Conservation (phyloP, 306 rosid genomes). For the Ammopiptanthus mongolicus region DNA sequence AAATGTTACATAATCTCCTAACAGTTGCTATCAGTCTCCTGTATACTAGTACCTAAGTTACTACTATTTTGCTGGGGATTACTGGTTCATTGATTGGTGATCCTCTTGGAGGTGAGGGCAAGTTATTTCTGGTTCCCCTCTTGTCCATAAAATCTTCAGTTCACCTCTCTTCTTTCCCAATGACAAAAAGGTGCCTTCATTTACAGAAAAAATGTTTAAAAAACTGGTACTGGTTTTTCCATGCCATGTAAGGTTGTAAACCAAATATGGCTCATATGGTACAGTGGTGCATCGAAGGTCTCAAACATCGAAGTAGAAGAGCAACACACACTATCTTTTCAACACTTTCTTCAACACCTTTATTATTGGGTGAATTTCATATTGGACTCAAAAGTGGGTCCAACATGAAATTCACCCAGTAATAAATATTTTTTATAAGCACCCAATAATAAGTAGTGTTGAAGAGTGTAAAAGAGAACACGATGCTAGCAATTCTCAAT, state of each 20-base stretch:
- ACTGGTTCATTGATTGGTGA: slow-evolving; percentile 41
- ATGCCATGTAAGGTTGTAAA: neutral
- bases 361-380: too few relatives aligned
- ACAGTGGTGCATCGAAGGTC: neutral
- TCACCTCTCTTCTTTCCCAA: slow-evolving; percentile 95
- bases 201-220: slow-evolving; percentile 7
- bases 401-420: too few relatives aligned
- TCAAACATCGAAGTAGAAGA: neutral
- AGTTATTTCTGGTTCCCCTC: slow-evolving; percentile 80
- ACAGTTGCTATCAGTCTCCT: slow-evolving; percentile 21
- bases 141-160: slow-evolving; percentile 78
- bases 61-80: slow-evolving; percentile 23
- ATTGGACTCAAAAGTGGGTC: too few relatives aligned
- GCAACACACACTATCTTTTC: too few relatives aligned
- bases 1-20: slow-evolving; percentile 40
- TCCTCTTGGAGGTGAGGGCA: slow-evolving; percentile 74
- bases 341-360: too few relatives aligned
- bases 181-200: slow-evolving; percentile 79
- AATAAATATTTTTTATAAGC: too few relatives aligned
- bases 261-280: neutral
- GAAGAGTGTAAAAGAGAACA: too few relatives aligned
- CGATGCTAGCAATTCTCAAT: too few relatives aligned
- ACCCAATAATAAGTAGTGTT: too few relatives aligned
- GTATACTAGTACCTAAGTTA: slow-evolving; percentile 30
- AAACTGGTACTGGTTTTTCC: neutral